Percentiles rank a stretch among this genome's conserved stretches.
Evolutionary conservation across 257 asterid species (phyloP).

Genomic region (Gardenia jasminoides): DNA sequence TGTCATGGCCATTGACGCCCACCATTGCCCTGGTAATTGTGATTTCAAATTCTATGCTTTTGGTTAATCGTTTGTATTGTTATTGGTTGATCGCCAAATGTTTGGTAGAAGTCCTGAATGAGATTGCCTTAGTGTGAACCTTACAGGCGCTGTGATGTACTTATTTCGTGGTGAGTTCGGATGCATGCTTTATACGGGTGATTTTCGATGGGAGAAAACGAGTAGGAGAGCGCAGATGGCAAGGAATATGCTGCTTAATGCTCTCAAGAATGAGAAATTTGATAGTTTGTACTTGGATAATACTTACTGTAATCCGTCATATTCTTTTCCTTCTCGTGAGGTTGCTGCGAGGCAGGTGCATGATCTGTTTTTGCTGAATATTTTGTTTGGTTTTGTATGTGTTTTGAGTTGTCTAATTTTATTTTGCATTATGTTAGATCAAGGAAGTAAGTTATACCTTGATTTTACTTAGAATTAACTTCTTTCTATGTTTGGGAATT

Average conservation of each 20-base stretch:
- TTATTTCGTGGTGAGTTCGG: constrained; percentile 90
- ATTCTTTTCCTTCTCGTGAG: constrained; percentile 72
- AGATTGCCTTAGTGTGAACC: not conserved
- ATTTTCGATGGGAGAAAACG: constrained; percentile 76
- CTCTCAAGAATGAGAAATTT: constrained; percentile 56
- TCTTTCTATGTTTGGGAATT: not conserved
- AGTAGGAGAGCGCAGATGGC: constrained; percentile 38
- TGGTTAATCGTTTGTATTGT: too few species aligned
- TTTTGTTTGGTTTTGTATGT: not conserved
- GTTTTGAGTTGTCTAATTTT: not conserved
- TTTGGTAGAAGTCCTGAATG: constrained; percentile 34
- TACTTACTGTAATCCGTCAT: constrained; percentile 73
- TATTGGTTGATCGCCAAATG: constrained; percentile 16
- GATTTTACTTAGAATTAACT: not conserved
- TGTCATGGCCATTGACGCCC: constrained; percentile 72
- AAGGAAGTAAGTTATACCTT: not conserved
- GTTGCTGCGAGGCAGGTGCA: constrained; percentile 69
- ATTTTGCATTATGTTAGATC: not conserved
- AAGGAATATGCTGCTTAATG: constrained; percentile 62
- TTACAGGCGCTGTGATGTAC: constrained; percentile 78
- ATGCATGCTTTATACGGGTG: constrained; percentile 76
- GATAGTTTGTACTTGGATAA: constrained; percentile 64
- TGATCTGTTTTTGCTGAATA: constrained; percentile 5
- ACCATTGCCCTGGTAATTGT: constrained; percentile 65
- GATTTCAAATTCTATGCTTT: not conserved